A percentile compares a stretch with the other conserved stretches of the same genome.
These are phyloP conservation scores for Solanum appendiculatum DNA, from an alignment of 257 asterid genomes.

Conservation along the genomic window DNA sequence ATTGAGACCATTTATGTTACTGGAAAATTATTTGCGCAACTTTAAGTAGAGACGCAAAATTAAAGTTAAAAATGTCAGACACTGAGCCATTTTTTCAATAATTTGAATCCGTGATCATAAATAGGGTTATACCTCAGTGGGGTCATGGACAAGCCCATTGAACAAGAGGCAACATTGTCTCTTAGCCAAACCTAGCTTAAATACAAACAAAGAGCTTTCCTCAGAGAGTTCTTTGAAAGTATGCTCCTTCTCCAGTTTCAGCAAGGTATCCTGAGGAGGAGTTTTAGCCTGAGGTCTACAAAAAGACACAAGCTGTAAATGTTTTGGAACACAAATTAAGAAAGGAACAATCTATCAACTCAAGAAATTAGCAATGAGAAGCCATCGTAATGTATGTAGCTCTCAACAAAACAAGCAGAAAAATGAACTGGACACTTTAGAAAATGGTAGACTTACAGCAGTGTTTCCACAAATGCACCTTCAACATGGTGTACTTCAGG, in stretches of 20 bases:
- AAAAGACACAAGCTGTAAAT: conserved; percentile 4
- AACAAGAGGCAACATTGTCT: conserved; percentile 74
- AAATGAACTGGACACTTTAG: not conserved
- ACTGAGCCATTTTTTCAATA: not conserved
- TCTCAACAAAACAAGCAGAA: conserved; percentile 3
- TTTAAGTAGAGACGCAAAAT: not conserved
- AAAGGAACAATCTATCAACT: not conserved
- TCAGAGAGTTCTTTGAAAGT: conserved; percentile 44
- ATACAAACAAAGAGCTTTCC: conserved; percentile 76
- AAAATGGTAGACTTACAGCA: conserved; percentile 47
- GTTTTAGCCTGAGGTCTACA: conserved; percentile 67
- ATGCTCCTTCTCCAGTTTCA: conserved; percentile 74
- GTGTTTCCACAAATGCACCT: conserved; percentile 93
- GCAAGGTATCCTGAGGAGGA: conserved; percentile 81
- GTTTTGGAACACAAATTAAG: not conserved
- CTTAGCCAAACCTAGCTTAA: conserved; percentile 78
- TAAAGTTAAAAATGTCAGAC: not conserved
- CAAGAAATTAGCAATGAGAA: not conserved
- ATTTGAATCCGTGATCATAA: not conserved
- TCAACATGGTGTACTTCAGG: conserved; percentile 80
- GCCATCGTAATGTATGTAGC: not conserved
- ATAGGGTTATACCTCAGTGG: conserved; percentile 60
- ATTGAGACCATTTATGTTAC: not conserved
- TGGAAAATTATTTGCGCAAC: not conserved
- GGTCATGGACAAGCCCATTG: conserved; percentile 91